A percentile compares a stretch with the other conserved stretches of the same genome.
These are phyloP conservation scores for Termitomyces sp. DNA, from an alignment of 768 basidiomycete genomes.

Conservation along the genomic window DNA sequence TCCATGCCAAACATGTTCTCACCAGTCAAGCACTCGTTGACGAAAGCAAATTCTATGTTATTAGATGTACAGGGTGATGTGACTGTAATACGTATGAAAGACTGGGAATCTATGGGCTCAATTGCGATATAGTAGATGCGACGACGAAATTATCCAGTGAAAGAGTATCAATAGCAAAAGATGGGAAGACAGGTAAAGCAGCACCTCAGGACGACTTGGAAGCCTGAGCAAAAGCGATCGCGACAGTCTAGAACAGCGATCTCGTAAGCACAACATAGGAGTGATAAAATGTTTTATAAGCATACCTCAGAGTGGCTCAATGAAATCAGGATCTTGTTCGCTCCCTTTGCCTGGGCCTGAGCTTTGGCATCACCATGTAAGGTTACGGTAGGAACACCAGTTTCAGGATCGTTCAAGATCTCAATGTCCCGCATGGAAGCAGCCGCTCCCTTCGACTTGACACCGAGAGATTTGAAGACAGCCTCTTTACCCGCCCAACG, in stretches of 20 bases:
- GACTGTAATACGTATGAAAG: conserved; percentile 6
- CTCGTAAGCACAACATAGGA: conserved; percentile 14
- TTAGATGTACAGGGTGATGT: conserved; percentile 13
- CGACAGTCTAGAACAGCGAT: conserved; percentile 55
- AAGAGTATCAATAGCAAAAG: conserved; percentile 14
- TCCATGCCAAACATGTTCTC: no score
- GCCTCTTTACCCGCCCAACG: conserved; percentile 99
- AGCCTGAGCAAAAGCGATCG: conserved; percentile 87
- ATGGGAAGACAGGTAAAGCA: conserved; percentile 3
- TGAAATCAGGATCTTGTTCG: conserved; percentile 76
- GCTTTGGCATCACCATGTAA: conserved; percentile 78
- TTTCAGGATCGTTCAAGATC: conserved; percentile 68
- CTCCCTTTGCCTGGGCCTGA: conserved; percentile 69
- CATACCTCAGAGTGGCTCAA: conserved; percentile 90
- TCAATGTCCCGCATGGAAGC: conserved; percentile 98
- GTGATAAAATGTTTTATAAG: background rate
- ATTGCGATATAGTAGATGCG: conserved; percentile 10
- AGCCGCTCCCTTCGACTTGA: conserved; percentile 86
- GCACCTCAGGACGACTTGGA: conserved; percentile 30
- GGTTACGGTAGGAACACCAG: conserved; percentile 76
- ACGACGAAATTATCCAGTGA: conserved; percentile 12
- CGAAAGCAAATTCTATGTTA: conserved; percentile 13
- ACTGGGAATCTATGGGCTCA: conserved; percentile 9
- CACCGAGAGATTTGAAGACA: conserved; percentile 92
- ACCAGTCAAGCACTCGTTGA: background rate